Evolutionary conservation across 768 basidiomycete genomes (phyloP).

Genomic region (Hygrocybe coccinea): DNA sequence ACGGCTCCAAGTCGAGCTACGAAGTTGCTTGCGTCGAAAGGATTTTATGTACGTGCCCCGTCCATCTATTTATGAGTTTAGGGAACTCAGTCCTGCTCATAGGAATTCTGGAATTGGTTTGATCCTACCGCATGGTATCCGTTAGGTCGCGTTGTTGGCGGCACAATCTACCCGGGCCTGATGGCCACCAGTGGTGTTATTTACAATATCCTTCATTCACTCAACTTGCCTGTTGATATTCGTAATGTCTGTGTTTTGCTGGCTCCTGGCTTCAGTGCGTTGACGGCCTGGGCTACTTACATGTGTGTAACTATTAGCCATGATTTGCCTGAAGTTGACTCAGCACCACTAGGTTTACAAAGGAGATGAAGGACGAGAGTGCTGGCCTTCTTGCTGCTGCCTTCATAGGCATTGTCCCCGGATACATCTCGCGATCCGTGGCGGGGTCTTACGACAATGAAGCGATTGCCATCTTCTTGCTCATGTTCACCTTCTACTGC

Average conservation of each 20-base stretch:
- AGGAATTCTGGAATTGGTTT: conserved; percentile 99
- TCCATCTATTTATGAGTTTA: neutral
- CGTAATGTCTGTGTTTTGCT: conserved; percentile 94
- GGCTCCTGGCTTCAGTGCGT: conserved; percentile 93
- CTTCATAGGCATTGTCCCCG: conserved; percentile 96
- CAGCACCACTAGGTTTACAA: conserved; percentile 62
- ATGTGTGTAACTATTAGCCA: conserved; percentile 50
- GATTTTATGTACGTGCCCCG: conserved; percentile 79
- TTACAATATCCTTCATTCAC: conserved; percentile 79
- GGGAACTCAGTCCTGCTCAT: conserved; percentile 3
- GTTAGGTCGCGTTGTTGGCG: conserved; percentile 95
- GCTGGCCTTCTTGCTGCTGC: conserved; percentile 96
- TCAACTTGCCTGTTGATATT: conserved; percentile 96
- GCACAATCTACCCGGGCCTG: conserved; percentile 95
- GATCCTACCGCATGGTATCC: conserved; percentile 99
- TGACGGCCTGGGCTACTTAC: conserved; percentile 96
- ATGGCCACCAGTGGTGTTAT: conserved; percentile 99
- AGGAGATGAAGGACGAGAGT: conserved; percentile 91
- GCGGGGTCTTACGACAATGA: conserved; percentile 99
- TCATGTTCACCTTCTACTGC: conserved; percentile 97
- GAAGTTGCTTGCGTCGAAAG: conserved; percentile 80
- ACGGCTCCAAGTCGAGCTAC: conserved; percentile 74
- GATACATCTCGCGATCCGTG: conserved; percentile 98
- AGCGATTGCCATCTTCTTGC: conserved; percentile 98
- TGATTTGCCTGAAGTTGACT: neutral